phyloP scores from a whole-genome alignment of 1,284 basidiomycete species.

The Phaffia rhodozyma region DNA sequence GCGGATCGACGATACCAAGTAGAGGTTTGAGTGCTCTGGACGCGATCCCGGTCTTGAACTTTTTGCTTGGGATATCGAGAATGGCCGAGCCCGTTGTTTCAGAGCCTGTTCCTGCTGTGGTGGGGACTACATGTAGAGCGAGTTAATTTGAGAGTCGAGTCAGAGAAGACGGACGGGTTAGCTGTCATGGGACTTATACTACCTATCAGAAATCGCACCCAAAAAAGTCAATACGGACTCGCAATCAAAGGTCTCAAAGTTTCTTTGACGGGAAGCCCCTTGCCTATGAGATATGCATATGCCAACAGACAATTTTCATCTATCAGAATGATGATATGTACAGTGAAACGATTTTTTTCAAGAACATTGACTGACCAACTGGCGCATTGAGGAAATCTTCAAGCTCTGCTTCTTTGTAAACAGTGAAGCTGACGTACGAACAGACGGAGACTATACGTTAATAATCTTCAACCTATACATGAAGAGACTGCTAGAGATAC shows the following conservation, averaged over 20 bases:
- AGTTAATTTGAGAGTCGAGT: background rate
- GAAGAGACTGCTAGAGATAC: slow-evolving; percentile 3
- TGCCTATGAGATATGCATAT: slow-evolving; percentile 35
- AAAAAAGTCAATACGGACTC: slow-evolving; percentile 33
- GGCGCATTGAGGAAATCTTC: slow-evolving; percentile 97
- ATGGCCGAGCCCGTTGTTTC: slow-evolving; percentile 98
- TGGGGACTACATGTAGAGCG: slow-evolving; percentile 50
- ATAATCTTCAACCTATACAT: background rate
- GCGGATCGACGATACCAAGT: slow-evolving; percentile 73
- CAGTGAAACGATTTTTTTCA: too few species aligned
- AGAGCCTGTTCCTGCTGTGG: slow-evolving; percentile 93
- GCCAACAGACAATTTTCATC: too few species aligned
- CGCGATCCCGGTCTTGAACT: slow-evolving; percentile 94
- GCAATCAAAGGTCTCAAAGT: slow-evolving; percentile 75
- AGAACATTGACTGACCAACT: slow-evolving; percentile 40
- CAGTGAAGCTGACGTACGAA: slow-evolving; percentile 47
- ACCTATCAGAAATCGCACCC: background rate
- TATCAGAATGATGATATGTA: too few species aligned
- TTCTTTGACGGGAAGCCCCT: slow-evolving; percentile 71
- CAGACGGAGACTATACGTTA: slow-evolving; percentile 3
- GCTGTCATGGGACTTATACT: background rate
- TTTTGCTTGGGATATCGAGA: slow-evolving; percentile 65
- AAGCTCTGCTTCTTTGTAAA: slow-evolving; percentile 81
- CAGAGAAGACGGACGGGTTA: background rate
- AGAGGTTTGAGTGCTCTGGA: slow-evolving; percentile 80